Evolutionary conservation across 2,329 filamentous ascomycete species (phyloP).

Genomic region (Fusarium sp.): DNA sequence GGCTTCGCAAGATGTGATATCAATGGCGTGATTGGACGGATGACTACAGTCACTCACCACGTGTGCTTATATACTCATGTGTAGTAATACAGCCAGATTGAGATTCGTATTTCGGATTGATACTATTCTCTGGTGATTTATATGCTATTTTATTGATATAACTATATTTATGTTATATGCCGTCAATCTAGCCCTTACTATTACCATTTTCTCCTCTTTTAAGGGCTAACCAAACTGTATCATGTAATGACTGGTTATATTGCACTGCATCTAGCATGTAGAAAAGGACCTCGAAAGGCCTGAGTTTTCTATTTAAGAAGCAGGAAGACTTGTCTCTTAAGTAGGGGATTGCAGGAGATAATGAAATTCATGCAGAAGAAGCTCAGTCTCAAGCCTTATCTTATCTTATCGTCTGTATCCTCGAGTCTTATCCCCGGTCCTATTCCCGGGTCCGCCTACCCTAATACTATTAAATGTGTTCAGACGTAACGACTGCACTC

Average conservation of each 20-base stretch:
- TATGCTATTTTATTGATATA: background rate
- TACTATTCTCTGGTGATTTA: background rate
- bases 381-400: background rate
- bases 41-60: background rate
- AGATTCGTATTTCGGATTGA: accelerated
- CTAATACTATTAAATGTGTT: too few relatives aligned
- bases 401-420: background rate
- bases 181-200: background rate
- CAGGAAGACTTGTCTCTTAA: background rate
- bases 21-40: conserved; percentile 37
- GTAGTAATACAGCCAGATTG: background rate
- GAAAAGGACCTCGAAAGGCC: too few relatives aligned
- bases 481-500: too few relatives aligned
- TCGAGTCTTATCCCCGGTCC: background rate
- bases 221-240: background rate
- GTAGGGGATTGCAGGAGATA: background rate
- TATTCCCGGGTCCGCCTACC: background rate
- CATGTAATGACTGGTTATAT: background rate
- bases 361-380: background rate
- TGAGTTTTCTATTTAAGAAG: too few relatives aligned
- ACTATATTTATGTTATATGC: background rate
- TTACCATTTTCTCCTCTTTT: background rate
- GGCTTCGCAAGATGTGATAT: conserved; percentile 39
- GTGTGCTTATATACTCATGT: background rate
- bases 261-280: background rate